These are phyloP conservation scores for Gamsiella multidivaricata DNA, from an alignment of 192 early-diverging fungal species.

Conservation along the genomic window DNA sequence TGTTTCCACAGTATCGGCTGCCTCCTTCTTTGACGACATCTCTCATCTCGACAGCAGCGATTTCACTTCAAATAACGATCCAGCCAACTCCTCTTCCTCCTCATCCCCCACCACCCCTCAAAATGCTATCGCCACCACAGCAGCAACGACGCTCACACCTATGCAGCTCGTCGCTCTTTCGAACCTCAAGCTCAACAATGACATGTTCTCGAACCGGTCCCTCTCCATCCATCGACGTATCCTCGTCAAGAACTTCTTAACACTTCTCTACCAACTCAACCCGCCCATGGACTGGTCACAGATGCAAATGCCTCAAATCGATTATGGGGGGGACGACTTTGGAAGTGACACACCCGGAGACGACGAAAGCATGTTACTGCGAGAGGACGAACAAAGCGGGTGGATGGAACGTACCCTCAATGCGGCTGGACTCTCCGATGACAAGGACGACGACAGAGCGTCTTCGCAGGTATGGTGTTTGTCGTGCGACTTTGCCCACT, in stretches of 20 bases:
- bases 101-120: neutral
- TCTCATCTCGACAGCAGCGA: neutral
- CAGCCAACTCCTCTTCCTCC: neutral
- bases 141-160: conserved; percentile 13
- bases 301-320: conserved; percentile 25
- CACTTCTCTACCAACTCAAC: conserved; percentile 23
- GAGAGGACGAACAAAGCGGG: conserved; percentile 41
- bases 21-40: conserved; percentile 14
- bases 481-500: too few relatives aligned
- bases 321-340: neutral
- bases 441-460: conserved; percentile 23
- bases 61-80: neutral
- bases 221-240: conserved; percentile 48
- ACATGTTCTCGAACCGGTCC: conserved; percentile 37
- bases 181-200: conserved; percentile 42
- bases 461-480: neutral
- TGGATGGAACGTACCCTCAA: conserved; percentile 43
- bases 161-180: conserved; percentile 33
- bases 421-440: conserved; percentile 33
- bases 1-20: neutral
- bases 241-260: conserved; percentile 49
- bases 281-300: conserved; percentile 33
- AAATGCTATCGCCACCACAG: too few relatives aligned
- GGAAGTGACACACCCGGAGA: neutral
- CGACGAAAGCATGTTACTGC: conserved; percentile 10